Evolutionary conservation across 768 basidiomycete genomes (phyloP).

Genomic region (Suillus subluteus): DNA sequence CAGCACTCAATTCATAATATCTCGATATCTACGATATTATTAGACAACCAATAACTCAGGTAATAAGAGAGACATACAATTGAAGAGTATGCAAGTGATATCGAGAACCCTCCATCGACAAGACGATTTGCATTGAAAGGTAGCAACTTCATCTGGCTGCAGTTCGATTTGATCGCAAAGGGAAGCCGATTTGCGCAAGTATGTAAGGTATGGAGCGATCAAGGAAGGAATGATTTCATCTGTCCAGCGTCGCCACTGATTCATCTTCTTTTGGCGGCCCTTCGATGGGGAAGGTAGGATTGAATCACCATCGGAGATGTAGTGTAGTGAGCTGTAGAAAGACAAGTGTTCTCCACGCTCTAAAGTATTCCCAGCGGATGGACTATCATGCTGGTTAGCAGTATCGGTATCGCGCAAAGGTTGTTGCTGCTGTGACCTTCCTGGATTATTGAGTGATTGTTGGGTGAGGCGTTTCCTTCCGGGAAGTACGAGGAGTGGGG

Average conservation of each 20-base stretch:
- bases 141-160: neutral
- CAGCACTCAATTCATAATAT: conserved; percentile 3
- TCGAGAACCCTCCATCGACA: neutral
- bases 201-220: conserved; percentile 11
- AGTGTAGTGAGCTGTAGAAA: neutral
- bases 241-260: conserved; percentile 6
- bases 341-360: neutral
- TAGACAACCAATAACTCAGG: neutral
- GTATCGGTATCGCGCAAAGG: neutral
- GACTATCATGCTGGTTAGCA: neutral
- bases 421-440: conserved; percentile 2
- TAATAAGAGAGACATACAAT: conserved; percentile 3
- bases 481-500: conserved; percentile 1
- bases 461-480: neutral
- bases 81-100: conserved; percentile 1
- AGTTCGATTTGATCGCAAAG: neutral
- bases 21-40: conserved; percentile 8
- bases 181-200: neutral
- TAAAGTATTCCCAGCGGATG: neutral
- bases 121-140: neutral
- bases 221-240: neutral
- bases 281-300: neutral
- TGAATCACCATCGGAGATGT: neutral
- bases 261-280: conserved; percentile 2
- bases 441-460: neutral